A percentile compares a stretch with the other conserved stretches of the same genome.
Evolutionary conservation across 306 rosid genomes (phyloP).

Genomic region (Vigna nakashimae): DNA sequence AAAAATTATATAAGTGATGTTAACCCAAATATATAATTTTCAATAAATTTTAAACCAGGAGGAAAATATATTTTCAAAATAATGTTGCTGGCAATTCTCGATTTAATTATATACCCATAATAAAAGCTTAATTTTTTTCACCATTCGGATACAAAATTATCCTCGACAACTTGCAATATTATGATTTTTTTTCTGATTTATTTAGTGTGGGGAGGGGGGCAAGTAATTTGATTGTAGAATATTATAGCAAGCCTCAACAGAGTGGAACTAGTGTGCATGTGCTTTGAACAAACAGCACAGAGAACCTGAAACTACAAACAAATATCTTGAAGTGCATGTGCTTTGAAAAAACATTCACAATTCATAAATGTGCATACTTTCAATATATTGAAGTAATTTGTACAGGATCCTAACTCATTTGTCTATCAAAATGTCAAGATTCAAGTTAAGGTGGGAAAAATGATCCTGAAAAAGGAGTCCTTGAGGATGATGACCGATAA

Average conservation of each 20-base stretch:
- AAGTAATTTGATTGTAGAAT: not conserved
- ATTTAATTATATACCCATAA: not conserved
- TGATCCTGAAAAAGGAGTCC: constrained; percentile 41
- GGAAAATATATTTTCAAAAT: no score
- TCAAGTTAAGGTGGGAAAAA: constrained; percentile 47
- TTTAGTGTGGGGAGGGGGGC: not conserved
- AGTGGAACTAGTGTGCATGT: constrained; percentile 1
- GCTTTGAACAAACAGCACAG: constrained; percentile 25
- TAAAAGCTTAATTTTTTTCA: not conserved
- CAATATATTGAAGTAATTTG: constrained; percentile 54
- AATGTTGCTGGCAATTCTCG: no score
- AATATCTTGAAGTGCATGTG: not conserved
- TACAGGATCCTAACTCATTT: constrained; percentile 58
- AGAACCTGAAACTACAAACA: constrained; percentile 40
- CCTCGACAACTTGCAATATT: not conserved
- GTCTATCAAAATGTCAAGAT: constrained; percentile 40
- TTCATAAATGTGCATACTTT: constrained; percentile 35
- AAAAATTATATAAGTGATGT: no score
- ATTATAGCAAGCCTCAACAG: not conserved
- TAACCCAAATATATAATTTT: no score
- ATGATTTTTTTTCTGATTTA: not conserved
- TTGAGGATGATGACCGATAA: constrained; percentile 39
- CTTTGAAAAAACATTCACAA: constrained; percentile 8
- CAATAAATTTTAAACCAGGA: no score
- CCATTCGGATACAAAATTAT: not conserved